Conservation (phyloP, 129 eudicot genomes). For the sunflower (Helianthus annuus) region DNA sequence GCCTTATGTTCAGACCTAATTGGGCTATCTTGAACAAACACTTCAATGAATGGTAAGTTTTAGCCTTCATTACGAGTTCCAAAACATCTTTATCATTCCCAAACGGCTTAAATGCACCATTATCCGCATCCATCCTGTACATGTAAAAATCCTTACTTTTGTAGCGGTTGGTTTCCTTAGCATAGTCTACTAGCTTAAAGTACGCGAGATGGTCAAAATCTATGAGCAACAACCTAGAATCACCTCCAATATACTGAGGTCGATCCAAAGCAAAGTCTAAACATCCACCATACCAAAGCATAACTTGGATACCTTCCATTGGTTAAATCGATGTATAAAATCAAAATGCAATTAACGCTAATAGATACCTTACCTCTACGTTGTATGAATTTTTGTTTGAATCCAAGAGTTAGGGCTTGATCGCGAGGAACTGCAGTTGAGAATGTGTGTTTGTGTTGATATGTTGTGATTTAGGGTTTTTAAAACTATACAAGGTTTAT, state of each 20-base stretch:
- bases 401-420: not conserved
- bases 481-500: too few species aligned
- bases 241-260: not conserved
- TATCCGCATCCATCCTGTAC: too few species aligned
- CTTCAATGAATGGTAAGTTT: too few species aligned
- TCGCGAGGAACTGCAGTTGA: not conserved
- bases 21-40: too few species aligned
- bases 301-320: not conserved
- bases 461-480: too few species aligned
- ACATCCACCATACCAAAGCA: not conserved
- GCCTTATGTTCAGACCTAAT: too few species aligned
- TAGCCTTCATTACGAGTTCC: too few species aligned
- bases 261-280: not conserved
- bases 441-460: too few species aligned
- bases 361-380: not conserved
- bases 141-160: not conserved
- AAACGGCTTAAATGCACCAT: too few species aligned
- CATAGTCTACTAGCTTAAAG: not conserved
- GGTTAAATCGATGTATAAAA: not conserved
- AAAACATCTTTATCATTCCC: too few species aligned
- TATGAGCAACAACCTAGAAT: not conserved
- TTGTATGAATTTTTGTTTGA: not conserved
- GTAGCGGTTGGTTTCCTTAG: not conserved
- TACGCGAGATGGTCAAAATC: not conserved
- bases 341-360: not conserved